These are phyloP conservation scores for Colletotrichum filicis DNA, from an alignment of 2,329 filamentous ascomycete genomes.

Conservation along the genomic window DNA sequence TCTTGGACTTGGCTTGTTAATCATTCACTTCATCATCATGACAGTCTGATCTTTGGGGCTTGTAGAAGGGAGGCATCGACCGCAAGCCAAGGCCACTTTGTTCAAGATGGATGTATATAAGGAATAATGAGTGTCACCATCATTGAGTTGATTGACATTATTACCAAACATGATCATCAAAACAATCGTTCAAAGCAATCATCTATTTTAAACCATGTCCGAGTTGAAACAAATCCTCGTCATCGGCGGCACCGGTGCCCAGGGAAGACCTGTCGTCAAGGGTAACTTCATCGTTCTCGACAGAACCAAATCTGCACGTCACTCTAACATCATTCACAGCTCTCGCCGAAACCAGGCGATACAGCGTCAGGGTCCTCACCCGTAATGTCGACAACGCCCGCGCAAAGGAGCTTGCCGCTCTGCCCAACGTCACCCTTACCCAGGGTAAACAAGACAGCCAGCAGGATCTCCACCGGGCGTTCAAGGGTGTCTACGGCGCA, in stretches of 20 bases:
- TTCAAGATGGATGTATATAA: neutral
- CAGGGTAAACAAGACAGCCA: constrained; percentile 27
- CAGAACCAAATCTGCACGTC: too few species aligned
- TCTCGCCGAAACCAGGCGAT: constrained; percentile 40
- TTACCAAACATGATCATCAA: too few species aligned
- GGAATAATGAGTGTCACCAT: neutral
- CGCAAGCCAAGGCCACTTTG: too few species aligned
- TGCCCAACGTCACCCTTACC: constrained; percentile 36
- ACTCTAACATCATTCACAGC: constrained; percentile 7
- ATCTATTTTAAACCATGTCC: neutral
- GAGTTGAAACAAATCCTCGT: constrained; percentile 28
- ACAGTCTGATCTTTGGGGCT: too few species aligned
- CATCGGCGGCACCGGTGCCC: constrained; percentile 51
- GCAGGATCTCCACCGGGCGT: constrained; percentile 32
- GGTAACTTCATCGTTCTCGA: constrained; percentile 31
- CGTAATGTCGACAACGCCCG: constrained; percentile 45
- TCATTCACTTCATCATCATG: too few species aligned
- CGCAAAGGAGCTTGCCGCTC: constrained; percentile 34
- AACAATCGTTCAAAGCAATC: too few species aligned
- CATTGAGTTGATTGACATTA: too few species aligned
- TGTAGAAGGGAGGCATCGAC: too few species aligned
- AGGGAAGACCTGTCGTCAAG: constrained; percentile 48
- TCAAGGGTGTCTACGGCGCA: constrained; percentile 35
- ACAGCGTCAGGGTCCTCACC: constrained; percentile 50
- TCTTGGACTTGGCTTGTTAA: too few species aligned